Conservation (phyloP, 2,329 filamentous ascomycete species). For the Cryphonectria radicalis region DNA sequence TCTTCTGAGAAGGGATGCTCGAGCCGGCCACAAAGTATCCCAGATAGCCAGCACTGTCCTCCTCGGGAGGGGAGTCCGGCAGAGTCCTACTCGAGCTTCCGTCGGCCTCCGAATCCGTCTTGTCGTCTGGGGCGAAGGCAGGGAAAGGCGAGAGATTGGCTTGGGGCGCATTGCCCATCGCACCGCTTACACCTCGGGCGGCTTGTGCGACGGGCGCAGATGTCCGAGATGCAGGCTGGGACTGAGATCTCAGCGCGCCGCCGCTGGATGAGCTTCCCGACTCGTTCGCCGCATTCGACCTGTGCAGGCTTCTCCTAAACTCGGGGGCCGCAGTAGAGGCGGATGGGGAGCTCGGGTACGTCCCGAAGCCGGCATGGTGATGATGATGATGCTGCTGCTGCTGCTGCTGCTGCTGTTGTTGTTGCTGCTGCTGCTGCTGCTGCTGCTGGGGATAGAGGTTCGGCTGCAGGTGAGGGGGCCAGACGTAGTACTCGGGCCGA, state of each 20-base stretch:
- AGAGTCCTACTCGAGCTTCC: constrained; percentile 45
- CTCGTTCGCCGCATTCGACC: constrained; percentile 56
- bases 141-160: constrained; percentile 57
- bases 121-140: constrained; percentile 61
- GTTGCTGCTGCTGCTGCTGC: constrained; percentile 10
- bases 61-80: constrained; percentile 52
- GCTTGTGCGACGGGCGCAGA: constrained; percentile 41
- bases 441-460: constrained; percentile 51
- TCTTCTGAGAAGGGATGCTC: constrained; percentile 35
- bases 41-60: constrained; percentile 47
- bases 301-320: constrained; percentile 60
- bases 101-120: constrained; percentile 50
- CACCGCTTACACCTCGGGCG: constrained; percentile 43
- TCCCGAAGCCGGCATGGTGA: constrained; percentile 48
- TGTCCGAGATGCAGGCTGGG: constrained; percentile 63
- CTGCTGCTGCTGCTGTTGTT: too few relatives aligned
- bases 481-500: constrained; percentile 60
- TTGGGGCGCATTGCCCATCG: constrained; percentile 43
- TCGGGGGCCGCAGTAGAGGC: constrained; percentile 52
- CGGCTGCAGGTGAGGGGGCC: constrained; percentile 48
- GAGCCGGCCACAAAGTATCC: constrained; percentile 45
- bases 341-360: constrained; percentile 62
- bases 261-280: constrained; percentile 51
- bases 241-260: constrained; percentile 66
- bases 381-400: too few relatives aligned